Evolutionary conservation across 2,329 filamentous ascomycete species (phyloP).

Genomic region (Escovopsis sp.): DNA sequence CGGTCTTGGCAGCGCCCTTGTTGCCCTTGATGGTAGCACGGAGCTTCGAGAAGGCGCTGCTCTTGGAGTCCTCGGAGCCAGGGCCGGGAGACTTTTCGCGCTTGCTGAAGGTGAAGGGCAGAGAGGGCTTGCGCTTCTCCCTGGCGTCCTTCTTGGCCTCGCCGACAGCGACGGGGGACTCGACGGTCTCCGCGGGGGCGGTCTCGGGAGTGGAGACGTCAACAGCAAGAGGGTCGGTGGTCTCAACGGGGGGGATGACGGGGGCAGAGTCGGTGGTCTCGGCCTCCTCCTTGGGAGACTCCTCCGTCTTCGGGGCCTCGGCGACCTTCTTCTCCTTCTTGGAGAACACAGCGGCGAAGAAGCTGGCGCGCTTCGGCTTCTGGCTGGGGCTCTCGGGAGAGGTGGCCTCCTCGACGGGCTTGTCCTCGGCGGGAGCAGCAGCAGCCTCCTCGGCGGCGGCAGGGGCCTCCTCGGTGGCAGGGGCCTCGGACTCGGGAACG

Average conservation of each 20-base stretch:
- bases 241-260: slow-evolving; percentile 44
- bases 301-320: slow-evolving; percentile 25
- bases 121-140: slow-evolving; percentile 72
- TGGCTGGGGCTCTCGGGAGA: slow-evolving; percentile 27
- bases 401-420: slow-evolving; percentile 23
- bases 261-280: slow-evolving; percentile 36
- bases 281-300: slow-evolving; percentile 28
- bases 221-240: slow-evolving; percentile 38
- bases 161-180: slow-evolving; percentile 29
- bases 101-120: slow-evolving; percentile 61
- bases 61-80: slow-evolving; percentile 37
- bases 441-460: slow-evolving; percentile 21
- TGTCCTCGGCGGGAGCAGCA: slow-evolving; percentile 13
- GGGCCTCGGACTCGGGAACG: slow-evolving; percentile 17
- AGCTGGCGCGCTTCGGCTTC: slow-evolving; percentile 41
- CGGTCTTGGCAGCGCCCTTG: slow-evolving; percentile 27
- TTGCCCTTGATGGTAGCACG: slow-evolving; percentile 38
- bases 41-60: slow-evolving; percentile 44
- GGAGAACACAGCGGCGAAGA: slow-evolving; percentile 36
- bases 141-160: slow-evolving; percentile 50
- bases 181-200: slow-evolving; percentile 31
- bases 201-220: slow-evolving; percentile 34
- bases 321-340: slow-evolving; percentile 45
- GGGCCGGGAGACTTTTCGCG: slow-evolving; percentile 49
- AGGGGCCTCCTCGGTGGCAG: slow-evolving; percentile 20